Evolutionary conservation across 2,329 filamentous ascomycete species (phyloP), one percentile per base, ranked within the genome.

Genomic region (Colletotrichum caudatum): DNA sequence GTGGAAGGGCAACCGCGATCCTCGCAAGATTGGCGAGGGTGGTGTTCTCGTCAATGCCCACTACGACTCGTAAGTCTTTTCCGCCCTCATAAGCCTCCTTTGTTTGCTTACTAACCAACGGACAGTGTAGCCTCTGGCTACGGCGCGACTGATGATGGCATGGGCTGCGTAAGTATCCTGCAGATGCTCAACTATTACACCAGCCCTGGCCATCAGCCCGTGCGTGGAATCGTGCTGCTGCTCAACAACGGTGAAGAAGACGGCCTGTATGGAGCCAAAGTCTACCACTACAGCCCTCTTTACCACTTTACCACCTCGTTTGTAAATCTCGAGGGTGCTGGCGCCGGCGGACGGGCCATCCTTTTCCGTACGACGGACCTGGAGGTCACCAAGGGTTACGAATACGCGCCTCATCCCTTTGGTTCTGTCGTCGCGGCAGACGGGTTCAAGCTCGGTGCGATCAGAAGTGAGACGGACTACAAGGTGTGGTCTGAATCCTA

Each of bases 221-320:
- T 90, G 77, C 90, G 92, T 75, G 95, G 95, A 2, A 87, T 99
- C 54, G 89, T 98, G 18, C 87, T 94, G 12, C 86, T 98, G 37
- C 88, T 98, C 78, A 99, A 99, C 85, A 98, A 98, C 78, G 95
- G 93, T 46, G 96, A 99, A 78, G 96, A 99, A 79, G 95, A 98
- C 77, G 96, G 91, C 46, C 84, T 98, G 14, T 93, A 97, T 74
- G 96, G 96, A 1, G 94, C 95, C 8, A 89, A 90, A 72, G 94
- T 93, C 7, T 98, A 97, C 78, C 91, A 93, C 37, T 90, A 94
- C 75, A 94, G 95, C 79, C 93, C 94, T 0, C 86, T 97, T 74
- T 90, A 94, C 14, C 90, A 89, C 64, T 93, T 97, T 68, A 89
- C 94, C 12, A 93, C 95, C 78, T 94, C 94, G 0, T 98, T 99